Evolutionary conservation across 352 stramenopile genomes (phyloP).

Genomic region (Aphanomyces stellatus): DNA sequence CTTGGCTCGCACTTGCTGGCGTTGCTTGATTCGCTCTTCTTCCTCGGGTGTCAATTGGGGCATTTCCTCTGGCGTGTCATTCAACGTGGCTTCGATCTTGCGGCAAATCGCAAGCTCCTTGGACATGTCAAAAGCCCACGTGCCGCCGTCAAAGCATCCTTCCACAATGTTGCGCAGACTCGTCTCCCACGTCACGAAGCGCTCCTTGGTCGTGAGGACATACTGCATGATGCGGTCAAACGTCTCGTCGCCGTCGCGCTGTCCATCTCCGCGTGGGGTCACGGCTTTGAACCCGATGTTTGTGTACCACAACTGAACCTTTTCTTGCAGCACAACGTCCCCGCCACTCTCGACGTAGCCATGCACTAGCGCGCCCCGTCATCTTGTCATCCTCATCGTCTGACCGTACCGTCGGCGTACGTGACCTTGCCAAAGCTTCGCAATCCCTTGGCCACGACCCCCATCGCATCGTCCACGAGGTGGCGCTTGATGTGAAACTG

Average conservation of each 20-base stretch:
- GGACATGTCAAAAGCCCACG: constrained; percentile 17
- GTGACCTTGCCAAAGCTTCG: constrained; percentile 16
- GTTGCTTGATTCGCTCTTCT: constrained; percentile 1
- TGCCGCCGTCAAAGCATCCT: constrained; percentile 1
- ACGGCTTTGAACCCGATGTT: neutral
- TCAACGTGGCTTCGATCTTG: constrained; percentile 18
- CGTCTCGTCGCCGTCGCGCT: neutral
- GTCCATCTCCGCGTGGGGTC: neutral
- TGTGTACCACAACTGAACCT: neutral
- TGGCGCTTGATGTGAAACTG: constrained; percentile 19
- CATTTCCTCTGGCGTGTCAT: neutral
- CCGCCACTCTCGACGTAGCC: constrained; percentile 8
- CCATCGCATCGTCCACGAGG: neutral
- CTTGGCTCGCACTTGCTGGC: neutral
- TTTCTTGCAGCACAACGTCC: neutral
- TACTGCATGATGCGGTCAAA: constrained; percentile 20
- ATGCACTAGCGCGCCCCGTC: neutral
- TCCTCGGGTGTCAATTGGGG: neutral
- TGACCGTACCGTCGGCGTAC: neutral
- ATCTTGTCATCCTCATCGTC: neutral
- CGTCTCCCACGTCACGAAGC: constrained; percentile 14
- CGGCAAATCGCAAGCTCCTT: constrained; percentile 18
- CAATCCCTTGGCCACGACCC: neutral
- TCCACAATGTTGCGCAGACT: neutral
- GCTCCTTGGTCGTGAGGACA: constrained; percentile 6